Conservation (phyloP, 148 eudicot genomes). For the Amaranthus hypochondriacus region DNA sequence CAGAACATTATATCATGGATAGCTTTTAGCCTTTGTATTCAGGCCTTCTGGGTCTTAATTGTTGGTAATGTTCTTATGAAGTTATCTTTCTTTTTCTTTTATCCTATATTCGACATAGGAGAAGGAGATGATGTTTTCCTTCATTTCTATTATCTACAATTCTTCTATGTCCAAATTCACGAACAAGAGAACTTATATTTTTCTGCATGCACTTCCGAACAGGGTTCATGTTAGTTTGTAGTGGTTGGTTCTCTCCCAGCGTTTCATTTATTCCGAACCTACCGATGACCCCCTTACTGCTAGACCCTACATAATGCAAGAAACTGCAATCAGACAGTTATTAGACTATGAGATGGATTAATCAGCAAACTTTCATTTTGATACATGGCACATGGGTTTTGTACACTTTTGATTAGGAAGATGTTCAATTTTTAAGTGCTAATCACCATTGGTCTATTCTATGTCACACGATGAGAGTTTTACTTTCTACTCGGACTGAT, state of each 20-base stretch:
- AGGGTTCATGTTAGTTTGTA: too few relatives aligned
- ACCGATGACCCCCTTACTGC: not conserved
- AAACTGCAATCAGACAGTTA: not conserved
- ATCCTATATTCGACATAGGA: not conserved
- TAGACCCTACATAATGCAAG: not conserved
- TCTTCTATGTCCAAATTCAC: not conserved
- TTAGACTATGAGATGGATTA: not conserved
- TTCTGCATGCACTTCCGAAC: too few relatives aligned
- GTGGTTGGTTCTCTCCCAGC: too few relatives aligned
- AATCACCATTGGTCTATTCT: not conserved
- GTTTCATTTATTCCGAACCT: too few relatives aligned
- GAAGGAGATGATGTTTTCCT: not conserved
- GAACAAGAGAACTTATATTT: too few relatives aligned
- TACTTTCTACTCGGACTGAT: not conserved
- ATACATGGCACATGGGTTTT: not conserved
- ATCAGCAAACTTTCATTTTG: not conserved
- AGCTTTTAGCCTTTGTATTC: too few relatives aligned
- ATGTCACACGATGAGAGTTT: not conserved
- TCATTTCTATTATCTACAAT: not conserved
- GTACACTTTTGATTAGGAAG: not conserved
- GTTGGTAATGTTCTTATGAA: not conserved
- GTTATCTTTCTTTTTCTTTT: not conserved
- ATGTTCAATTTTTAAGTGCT: not conserved
- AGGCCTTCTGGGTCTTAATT: not conserved
- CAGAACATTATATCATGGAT: not conserved